A percentile compares a stretch with the other conserved stretches of the same genome.
phyloP scores from a whole-genome alignment of 176 grass and related monocot species.

The Oryza meyeriana region DNA sequence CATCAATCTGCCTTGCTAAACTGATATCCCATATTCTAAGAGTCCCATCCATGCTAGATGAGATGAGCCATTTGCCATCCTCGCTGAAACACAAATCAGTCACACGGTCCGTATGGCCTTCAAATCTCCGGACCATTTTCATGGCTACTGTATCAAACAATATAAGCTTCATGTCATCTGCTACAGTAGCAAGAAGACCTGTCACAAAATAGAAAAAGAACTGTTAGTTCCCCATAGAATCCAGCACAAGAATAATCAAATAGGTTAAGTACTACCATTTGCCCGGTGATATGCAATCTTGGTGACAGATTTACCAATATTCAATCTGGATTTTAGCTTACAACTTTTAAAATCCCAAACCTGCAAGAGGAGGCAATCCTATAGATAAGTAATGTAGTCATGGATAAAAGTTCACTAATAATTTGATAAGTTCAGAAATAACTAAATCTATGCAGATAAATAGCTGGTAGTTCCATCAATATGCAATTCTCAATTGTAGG shows the following conservation, averaged over 20 bases:
- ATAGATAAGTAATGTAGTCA: constrained; percentile 6
- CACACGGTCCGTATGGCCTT: constrained; percentile 82
- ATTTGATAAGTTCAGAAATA: not conserved
- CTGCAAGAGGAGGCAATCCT: constrained; percentile 40
- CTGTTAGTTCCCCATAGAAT: constrained; percentile 26
- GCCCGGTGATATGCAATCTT: constrained; percentile 87
- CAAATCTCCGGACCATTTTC: constrained; percentile 87
- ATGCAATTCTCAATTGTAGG: constrained; percentile 19
- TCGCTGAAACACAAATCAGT: constrained; percentile 94
- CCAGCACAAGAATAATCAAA: constrained; percentile 17
- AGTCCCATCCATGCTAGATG: constrained; percentile 95
- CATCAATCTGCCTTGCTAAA: constrained; percentile 95
- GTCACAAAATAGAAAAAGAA: constrained; percentile 39
- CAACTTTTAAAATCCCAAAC: constrained; percentile 85
- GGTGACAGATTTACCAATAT: constrained; percentile 64
- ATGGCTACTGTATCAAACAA: constrained; percentile 65
- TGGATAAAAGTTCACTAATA: not conserved
- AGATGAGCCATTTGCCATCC: constrained; percentile 94
- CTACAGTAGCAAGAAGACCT: constrained; percentile 84
- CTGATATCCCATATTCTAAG: constrained; percentile 97
- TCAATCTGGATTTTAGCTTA: constrained; percentile 65
- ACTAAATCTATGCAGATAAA: not conserved
- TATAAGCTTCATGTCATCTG: constrained; percentile 76
- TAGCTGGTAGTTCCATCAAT: not conserved
- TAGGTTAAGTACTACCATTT: constrained; percentile 64